Evolutionary conservation across 1,284 basidiomycete species (phyloP).

Genomic region (Sanghuangporus sanghuang): DNA sequence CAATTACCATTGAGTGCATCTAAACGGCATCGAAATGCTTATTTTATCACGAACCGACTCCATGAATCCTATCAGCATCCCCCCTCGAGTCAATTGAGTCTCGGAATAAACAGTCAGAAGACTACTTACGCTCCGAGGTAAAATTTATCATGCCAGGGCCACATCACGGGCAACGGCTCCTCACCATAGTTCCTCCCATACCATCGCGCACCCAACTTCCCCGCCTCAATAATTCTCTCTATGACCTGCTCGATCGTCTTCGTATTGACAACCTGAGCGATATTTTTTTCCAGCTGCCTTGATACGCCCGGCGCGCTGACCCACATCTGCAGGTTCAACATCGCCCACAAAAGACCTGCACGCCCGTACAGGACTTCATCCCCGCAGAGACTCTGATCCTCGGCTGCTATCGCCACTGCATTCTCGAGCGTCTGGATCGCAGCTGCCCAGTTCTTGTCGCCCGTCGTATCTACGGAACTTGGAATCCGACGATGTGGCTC

Average conservation of each 20-base stretch:
- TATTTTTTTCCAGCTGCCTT: neutral
- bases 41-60: constrained; percentile 2
- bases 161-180: constrained; percentile 11
- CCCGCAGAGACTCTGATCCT: constrained; percentile 6
- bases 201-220: neutral
- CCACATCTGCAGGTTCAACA: constrained; percentile 10
- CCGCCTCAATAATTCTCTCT: constrained; percentile 5
- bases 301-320: neutral
- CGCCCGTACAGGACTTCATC: constrained; percentile 17
- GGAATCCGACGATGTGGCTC: neutral
- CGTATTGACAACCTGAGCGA: neutral
- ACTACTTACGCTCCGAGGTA: constrained; percentile 17
- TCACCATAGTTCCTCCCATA: neutral
- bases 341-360: constrained; percentile 14
- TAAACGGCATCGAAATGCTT: neutral
- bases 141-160: constrained; percentile 13
- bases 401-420: neutral
- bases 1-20: neutral
- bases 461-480: neutral
- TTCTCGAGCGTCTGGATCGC: constrained; percentile 5
- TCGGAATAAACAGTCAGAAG: neutral
- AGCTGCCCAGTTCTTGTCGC: constrained; percentile 1
- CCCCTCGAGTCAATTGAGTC: neutral
- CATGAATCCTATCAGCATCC: neutral
- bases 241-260: constrained; percentile 1